Conservation (phyloP, 176 grass and related monocot species). For the Tillandsia fasciculata region DNA sequence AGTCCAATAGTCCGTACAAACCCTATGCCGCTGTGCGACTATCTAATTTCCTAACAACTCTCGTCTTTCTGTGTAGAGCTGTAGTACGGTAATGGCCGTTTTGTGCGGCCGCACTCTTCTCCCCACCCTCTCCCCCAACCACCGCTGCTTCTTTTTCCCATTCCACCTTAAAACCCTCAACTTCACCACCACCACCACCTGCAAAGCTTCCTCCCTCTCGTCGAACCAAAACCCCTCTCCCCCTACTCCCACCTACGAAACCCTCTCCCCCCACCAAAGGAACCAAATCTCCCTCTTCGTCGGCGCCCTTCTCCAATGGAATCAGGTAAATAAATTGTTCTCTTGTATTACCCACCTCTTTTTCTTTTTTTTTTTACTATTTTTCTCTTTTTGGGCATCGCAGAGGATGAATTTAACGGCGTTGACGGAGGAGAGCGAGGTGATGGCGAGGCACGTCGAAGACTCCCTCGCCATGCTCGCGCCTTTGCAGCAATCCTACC, state of each 20-base stretch:
- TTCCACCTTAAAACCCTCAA: neutral
- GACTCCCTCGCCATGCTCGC: constrained; percentile 62
- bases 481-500: constrained; percentile 47
- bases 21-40: too few relatives aligned
- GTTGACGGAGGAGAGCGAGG: constrained; percentile 52
- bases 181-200: constrained; percentile 2
- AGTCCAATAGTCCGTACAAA: too few relatives aligned
- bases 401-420: constrained; percentile 94
- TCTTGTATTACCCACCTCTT: neutral
- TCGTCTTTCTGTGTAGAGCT: too few relatives aligned
- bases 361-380: neutral
- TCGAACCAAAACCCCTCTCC: neutral
- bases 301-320: constrained; percentile 63
- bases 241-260: neutral
- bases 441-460: constrained; percentile 74
- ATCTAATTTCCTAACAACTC: too few relatives aligned
- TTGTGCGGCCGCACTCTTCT: constrained; percentile 8
- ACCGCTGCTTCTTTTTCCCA: neutral
- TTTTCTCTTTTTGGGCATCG: neutral
- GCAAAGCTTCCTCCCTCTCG: neutral
- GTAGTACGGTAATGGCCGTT: neutral
- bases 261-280: constrained; percentile 53
- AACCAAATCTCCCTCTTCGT: constrained; percentile 69
- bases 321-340: constrained; percentile 36
- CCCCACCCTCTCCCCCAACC: constrained; percentile 4